Conservation (phyloP, 768 basidiomycete genomes). For the Suillus placidus region DNA sequence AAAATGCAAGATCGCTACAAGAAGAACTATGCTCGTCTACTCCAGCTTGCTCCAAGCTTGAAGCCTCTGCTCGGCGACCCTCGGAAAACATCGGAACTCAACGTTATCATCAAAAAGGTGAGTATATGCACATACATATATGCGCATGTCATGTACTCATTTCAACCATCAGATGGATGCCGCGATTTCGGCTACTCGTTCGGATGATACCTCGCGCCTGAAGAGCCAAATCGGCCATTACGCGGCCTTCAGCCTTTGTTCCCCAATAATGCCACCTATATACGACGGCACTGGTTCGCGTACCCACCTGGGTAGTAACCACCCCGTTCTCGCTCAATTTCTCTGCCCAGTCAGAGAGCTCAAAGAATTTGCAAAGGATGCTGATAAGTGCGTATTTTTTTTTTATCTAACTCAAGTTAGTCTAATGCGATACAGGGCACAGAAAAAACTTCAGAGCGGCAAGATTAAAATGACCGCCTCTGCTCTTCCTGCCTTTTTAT, state of each 20-base stretch:
- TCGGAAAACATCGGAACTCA: background rate
- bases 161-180: background rate
- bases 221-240: slow-evolving; percentile 3
- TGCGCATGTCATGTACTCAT: background rate
- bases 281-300: no score
- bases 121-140: slow-evolving; percentile 3
- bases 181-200: background rate
- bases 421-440: no score
- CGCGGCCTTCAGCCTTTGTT: background rate
- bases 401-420: no score
- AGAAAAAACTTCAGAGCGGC: background rate
- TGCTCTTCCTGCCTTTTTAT: slow-evolving; percentile 9
- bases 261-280: no score
- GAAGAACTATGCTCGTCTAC: background rate
- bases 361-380: no score
- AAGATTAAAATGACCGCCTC: slow-evolving; percentile 5
- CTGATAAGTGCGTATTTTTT: no score
- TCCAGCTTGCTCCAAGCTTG: background rate
- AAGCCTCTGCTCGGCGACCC: background rate
- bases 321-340: no score
- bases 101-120: background rate
- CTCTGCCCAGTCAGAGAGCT: no score
- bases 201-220: background rate
- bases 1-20: background rate
- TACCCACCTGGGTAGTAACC: no score